These are phyloP conservation scores for Ceratocystis ficicola DNA, from an alignment of 2,329 filamentous ascomycete species.

Conservation along the genomic window DNA sequence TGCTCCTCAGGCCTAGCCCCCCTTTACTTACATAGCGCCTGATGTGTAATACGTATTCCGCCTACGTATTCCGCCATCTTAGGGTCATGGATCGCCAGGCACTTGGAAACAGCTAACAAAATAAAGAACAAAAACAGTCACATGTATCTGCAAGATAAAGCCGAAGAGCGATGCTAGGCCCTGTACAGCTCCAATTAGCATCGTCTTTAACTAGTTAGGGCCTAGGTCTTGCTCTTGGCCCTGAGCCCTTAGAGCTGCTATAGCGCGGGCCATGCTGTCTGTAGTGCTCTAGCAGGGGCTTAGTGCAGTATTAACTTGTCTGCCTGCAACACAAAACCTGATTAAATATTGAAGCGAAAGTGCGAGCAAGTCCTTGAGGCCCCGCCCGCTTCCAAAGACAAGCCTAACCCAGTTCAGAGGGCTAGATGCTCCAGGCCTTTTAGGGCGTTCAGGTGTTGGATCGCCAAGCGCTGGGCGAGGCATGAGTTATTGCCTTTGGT, in stretches of 20 bases:
- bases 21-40: neutral
- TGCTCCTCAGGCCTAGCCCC: too few relatives aligned
- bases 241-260: neutral
- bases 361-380: conserved; percentile 5
- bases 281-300: too few relatives aligned
- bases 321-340: too few relatives aligned
- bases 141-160: neutral
- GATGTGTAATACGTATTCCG: neutral
- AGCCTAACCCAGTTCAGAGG: neutral
- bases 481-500: neutral
- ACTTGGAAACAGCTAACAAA: neutral
- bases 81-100: neutral
- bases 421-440: conserved; percentile 1
- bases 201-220: neutral
- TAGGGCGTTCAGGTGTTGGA: conserved; percentile 5
- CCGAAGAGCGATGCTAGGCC: conserved; percentile 6
- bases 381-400: neutral
- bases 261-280: neutral
- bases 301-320: too few relatives aligned
- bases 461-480: neutral
- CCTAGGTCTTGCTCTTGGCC: neutral
- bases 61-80: conserved; percentile 10
- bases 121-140: neutral
- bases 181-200: neutral
- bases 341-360: neutral